phyloP scores from a whole-genome alignment of 306 rosid genomes.

The Quercus glauca region DNA sequence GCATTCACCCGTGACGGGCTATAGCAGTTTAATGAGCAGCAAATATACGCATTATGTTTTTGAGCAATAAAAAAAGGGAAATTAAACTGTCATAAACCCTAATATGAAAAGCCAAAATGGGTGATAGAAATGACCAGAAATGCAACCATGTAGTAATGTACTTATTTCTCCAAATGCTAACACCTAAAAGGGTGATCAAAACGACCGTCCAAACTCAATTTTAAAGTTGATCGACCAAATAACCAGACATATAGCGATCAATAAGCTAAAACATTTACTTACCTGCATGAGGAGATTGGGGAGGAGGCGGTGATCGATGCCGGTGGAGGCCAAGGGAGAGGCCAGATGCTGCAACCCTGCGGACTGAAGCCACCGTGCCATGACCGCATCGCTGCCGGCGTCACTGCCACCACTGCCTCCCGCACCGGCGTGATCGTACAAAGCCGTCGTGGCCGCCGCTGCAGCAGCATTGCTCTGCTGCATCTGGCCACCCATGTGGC shows the following conservation, averaged over 20 bases:
- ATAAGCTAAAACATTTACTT: not conserved
- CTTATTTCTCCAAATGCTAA: not conserved
- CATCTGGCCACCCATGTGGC: slow-evolving; percentile 99
- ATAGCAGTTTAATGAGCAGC: too few species aligned
- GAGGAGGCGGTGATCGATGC: slow-evolving; percentile 74
- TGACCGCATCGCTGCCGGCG: slow-evolving; percentile 97
- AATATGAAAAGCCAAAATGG: too few species aligned
- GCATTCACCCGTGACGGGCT: too few species aligned
- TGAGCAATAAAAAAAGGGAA: too few species aligned
- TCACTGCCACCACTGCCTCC: slow-evolving; percentile 62
- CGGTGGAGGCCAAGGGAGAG: slow-evolving; percentile 82
- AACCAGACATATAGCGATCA: not conserved
- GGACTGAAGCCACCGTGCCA: slow-evolving; percentile 99
- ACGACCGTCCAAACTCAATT: not conserved
- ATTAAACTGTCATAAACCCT: not conserved
- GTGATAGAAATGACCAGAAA: not conserved
- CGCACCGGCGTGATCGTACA: slow-evolving; percentile 51
- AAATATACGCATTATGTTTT: too few species aligned
- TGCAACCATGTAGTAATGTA: not conserved
- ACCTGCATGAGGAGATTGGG: slow-evolving; percentile 94
- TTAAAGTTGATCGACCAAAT: not conserved
- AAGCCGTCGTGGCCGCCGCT: slow-evolving; percentile 69
- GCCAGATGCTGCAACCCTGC: slow-evolving; percentile 99
- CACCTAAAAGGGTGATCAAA: not conserved
- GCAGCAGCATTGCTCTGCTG: slow-evolving; percentile 97